Evolutionary conservation across 441 rosid genomes (phyloP), one percentile per base, ranked within the genome.

Genomic region (Populus hybrid): DNA sequence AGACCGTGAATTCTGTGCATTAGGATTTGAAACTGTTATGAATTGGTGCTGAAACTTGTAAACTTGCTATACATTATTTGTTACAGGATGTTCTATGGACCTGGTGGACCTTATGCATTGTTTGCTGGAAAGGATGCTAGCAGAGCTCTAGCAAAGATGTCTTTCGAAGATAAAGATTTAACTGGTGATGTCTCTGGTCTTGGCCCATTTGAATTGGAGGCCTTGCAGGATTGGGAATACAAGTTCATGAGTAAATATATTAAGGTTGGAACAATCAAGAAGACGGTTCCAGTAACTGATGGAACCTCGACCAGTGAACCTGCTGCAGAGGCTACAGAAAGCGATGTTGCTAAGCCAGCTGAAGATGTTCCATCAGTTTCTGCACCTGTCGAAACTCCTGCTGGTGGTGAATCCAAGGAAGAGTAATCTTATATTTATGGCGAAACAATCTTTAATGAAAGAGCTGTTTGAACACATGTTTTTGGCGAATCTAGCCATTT

Each of bases 81-180:
- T 85, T 84, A 86, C 89, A 95, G 98, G 87, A 94, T 95, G 97
- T 95, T 95, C 78, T 94, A 94, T 35, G 98, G 99, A 70, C 99
- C 97, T 20, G 97, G 99, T 61, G 98, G 99, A 50, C 97, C 99
- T 14, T 95, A 95, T 74, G 99, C 97, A 21, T 75, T 91, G 77
- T 95, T 95, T 82, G 97, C 97, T 1, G 98, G 99, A 50, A 92
- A 84, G 79, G 98, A 94, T 53, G 97, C 97, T 2, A 92, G 97
- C 90, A 85, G 95, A 85, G 98, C 99, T 6, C 91, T 95, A 69
- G 97, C 98, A 30, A 90, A 90, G 82, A 86, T 95, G 97, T 95
- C 98, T 1, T 95, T 95, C 28, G 99, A 95, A 73, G 91, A 90
- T 1, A 85, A 84, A 77, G 98, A 95, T 68, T 83, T 95, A 77